Evolutionary conservation across 805 yeast species (phyloP).

Genomic region (Candida sakaeoensis): DNA sequence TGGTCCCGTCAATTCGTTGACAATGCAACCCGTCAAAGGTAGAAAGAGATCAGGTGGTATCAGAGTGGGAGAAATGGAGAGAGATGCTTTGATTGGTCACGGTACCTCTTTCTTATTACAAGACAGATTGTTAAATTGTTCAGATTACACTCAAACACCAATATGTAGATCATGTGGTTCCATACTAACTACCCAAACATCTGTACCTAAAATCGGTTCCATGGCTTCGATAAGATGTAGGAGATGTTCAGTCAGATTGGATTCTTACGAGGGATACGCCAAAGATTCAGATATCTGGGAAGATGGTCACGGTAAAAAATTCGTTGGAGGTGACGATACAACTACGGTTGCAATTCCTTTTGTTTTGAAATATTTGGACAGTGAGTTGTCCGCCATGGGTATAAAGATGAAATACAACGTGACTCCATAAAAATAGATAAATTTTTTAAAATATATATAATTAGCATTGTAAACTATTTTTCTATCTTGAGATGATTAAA

Average conservation of each 20-base stretch:
- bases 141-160: slow-evolving; percentile 90
- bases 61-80: slow-evolving; percentile 99
- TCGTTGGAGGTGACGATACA: slow-evolving; percentile 89
- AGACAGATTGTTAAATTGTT: slow-evolving; percentile 90
- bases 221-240: slow-evolving; percentile 80
- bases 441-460: too few species aligned
- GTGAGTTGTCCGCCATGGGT: slow-evolving; percentile 97
- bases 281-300: slow-evolving; percentile 87
- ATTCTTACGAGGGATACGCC: slow-evolving; percentile 49
- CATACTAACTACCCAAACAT: slow-evolving; percentile 78
- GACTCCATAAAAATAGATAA: slow-evolving; percentile 45
- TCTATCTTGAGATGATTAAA: slow-evolving; percentile 11
- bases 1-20: slow-evolving; percentile 94
- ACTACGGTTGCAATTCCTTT: slow-evolving; percentile 96
- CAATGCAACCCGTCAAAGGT: slow-evolving; percentile 99
- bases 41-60: slow-evolving; percentile 99
- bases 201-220: slow-evolving; percentile 89
- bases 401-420: slow-evolving; percentile 88
- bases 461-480: too few species aligned
- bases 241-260: slow-evolving; percentile 77
- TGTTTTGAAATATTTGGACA: slow-evolving; percentile 90
- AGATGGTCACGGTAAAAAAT: slow-evolving; percentile 91
- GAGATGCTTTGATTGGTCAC: slow-evolving; percentile 98
- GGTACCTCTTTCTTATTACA: slow-evolving; percentile 94
- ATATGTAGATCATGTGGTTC: slow-evolving; percentile 94